Conservation (phyloP, 169 alveolate genomes). For the Plasmodium adleri region DNA sequence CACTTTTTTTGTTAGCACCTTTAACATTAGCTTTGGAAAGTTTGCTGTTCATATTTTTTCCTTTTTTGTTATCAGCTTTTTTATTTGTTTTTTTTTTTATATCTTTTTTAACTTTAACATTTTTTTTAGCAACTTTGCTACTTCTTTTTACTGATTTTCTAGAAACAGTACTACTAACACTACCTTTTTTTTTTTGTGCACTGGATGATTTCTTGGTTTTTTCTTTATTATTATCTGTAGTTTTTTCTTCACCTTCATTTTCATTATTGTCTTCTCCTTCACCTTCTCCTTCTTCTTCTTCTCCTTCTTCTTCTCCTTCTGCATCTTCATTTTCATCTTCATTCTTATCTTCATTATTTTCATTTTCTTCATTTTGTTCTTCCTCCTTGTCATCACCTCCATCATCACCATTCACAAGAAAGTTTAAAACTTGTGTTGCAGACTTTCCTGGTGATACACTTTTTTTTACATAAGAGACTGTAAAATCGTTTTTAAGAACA, state of each 20-base stretch:
- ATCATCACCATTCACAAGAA: slow-evolving; percentile 35
- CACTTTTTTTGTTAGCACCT: slow-evolving; percentile 11
- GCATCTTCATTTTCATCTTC: background rate
- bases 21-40: background rate
- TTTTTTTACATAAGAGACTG: slow-evolving; percentile 77
- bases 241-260: slow-evolving; percentile 3
- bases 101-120: slow-evolving; percentile 17
- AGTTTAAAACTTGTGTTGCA: slow-evolving; percentile 19
- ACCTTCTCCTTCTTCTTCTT: background rate
- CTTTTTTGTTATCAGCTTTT: slow-evolving; percentile 17
- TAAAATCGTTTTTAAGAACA: slow-evolving; percentile 77
- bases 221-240: background rate
- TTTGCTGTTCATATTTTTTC: background rate
- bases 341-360: background rate
- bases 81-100: slow-evolving; percentile 31
- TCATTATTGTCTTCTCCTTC: slow-evolving; percentile 2
- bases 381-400: background rate
- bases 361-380: slow-evolving; percentile 9
- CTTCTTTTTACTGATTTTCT: background rate
- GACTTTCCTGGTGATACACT: slow-evolving; percentile 81
- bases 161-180: background rate
- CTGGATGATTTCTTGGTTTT: background rate
- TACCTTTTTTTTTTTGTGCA: background rate
- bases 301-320: background rate
- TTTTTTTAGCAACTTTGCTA: slow-evolving; percentile 26